Base-by-base conservation (phyloP, 129 eudicot species). In the Saussurea involucrata region DNA sequence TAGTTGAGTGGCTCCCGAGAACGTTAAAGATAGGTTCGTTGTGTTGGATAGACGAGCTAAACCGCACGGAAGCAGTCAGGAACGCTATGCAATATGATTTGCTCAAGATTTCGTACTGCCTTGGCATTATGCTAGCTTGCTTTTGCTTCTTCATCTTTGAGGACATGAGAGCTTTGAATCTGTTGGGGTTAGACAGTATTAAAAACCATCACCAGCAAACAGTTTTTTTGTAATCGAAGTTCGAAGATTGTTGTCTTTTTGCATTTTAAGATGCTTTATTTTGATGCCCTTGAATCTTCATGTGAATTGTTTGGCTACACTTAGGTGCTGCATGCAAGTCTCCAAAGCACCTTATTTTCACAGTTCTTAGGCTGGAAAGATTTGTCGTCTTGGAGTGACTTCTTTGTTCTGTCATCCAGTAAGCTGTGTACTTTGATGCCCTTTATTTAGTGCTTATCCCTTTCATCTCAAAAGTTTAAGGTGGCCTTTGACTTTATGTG, bases 211-310 rank as follows among this genome's bases (percentile, higher is more conserved):
- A 37, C 15, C 34, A 8, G 63, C 46, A 57, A 44, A 40, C 46
- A 8, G 34, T 6, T 40, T 70, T 40, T 63, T 13, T 22, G 42
- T 12, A 5, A 34, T 36, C 8, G 6, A 57, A 57, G 24, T 57
- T 57, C 63, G 36, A 33, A 36, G 71, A 75, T 75, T 25, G 71
- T 25, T 15, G 40, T 64, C 24, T n/a, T 25, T 75, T 69, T 37
- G 28, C 69, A 22, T 10, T 1, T 34, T 63, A 21, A n/a, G 37
- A 24, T 25, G 21, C 79, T 66, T 29, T 28, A 13, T 63, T 31
- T 32, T 73, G 36, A 33, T 60, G 31, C 63, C 27, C 24, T 60
- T 10, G 24, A 69, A 63, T 40, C 77, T 61, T 69, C 10, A 34
- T 24, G 36, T 78, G 27, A 11, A 8, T 42, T 78, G 36, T 63